Percentiles rank a stretch among this genome's conserved stretches.
phyloP scores from a whole-genome alignment of 208 protist genomes.

The Trichomonas vaginalis region DNA sequence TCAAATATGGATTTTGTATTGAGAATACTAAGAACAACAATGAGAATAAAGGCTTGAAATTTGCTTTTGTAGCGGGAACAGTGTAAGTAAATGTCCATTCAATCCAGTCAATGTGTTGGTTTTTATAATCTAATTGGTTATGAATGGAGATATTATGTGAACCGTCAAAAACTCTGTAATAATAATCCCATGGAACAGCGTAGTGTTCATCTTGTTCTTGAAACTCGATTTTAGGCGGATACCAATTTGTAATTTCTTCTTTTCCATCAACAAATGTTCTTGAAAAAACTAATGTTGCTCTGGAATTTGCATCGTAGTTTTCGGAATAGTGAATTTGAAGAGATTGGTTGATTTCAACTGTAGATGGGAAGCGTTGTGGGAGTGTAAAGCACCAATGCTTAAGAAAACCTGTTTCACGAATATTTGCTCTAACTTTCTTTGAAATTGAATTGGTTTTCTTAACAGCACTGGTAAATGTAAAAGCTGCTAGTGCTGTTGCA shows the following conservation, averaged over 20 bases:
- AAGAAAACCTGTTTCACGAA: not conserved
- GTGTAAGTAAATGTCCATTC: not conserved
- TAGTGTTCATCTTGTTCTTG: not conserved
- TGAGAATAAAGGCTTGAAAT: not conserved
- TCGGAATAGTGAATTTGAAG: not conserved
- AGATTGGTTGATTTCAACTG: not conserved
- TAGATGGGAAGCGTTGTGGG: not conserved
- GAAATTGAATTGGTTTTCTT: no score
- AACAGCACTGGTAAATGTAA: no score
- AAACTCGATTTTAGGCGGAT: not conserved
- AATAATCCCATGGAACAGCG: not conserved
- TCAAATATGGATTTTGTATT: not conserved
- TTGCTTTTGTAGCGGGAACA: not conserved
- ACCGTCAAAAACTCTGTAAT: not conserved
- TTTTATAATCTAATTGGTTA: not conserved
- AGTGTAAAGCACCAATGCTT: not conserved
- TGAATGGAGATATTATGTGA: not conserved
- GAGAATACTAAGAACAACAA: not conserved
- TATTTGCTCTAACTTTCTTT: not conserved
- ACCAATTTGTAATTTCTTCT: not conserved
- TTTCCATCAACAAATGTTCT: not conserved
- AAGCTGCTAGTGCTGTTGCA: no score
- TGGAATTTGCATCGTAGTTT: not conserved
- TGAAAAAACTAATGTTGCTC: not conserved
- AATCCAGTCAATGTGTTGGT: not conserved